phyloP scores from a whole-genome alignment of 441 rosid species.

The Biscutella laevigata region DNA sequence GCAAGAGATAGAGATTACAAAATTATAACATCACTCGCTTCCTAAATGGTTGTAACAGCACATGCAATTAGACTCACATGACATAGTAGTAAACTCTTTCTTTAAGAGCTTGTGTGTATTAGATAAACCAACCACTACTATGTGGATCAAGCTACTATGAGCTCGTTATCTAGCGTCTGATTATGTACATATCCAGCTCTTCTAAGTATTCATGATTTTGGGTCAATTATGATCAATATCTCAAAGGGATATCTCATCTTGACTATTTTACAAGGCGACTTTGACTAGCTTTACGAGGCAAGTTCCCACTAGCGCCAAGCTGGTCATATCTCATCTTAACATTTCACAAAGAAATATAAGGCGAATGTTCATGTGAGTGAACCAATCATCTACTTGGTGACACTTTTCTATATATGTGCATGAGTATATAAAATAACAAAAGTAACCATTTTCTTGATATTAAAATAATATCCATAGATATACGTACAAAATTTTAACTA shows the following conservation, averaged over 20 bases:
- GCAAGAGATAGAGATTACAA: neutral
- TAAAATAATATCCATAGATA: no score
- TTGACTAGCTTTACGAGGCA: neutral
- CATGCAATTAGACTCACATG: slow-evolving; percentile 1
- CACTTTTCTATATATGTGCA: neutral
- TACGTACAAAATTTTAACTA: no score
- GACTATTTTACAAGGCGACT: neutral
- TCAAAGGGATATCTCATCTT: neutral
- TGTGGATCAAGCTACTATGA: slow-evolving; percentile 7
- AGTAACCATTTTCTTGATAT: no score
- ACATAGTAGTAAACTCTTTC: neutral
- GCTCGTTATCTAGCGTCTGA: neutral
- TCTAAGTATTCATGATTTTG: neutral
- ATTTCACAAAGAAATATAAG: neutral
- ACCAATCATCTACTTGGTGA: neutral
- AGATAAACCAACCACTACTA: neutral
- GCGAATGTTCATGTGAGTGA: slow-evolving; percentile 3
- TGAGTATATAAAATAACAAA: no score
- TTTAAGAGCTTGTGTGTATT: neutral
- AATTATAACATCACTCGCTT: neutral
- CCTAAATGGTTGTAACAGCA: neutral
- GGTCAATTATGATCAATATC: slow-evolving; percentile 7
- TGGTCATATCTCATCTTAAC: neutral
- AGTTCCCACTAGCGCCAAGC: slow-evolving; percentile 1
- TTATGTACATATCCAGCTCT: neutral